phyloP scores from a whole-genome alignment of 148 eudicot species.

The Diospyros kaki region DNA sequence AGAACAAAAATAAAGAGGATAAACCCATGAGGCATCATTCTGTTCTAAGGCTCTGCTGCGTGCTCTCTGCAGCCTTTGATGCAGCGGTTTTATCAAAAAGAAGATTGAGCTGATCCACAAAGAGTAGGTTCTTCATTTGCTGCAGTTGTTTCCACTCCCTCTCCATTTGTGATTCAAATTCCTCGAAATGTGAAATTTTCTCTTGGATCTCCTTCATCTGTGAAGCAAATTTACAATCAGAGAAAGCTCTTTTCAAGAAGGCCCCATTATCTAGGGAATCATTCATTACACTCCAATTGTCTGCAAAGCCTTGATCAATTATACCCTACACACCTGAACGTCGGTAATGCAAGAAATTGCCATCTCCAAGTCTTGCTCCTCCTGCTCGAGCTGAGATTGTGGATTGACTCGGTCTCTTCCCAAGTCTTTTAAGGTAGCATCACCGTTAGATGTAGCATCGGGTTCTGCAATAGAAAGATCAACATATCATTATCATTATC shows the following conservation, averaged over 20 bases:
- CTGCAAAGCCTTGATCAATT: not conserved
- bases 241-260: not conserved
- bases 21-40: constrained; percentile 16
- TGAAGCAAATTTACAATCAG: constrained; percentile 5
- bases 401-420: constrained; percentile 53
- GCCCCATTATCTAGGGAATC: not conserved
- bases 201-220: constrained; percentile 62
- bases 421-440: constrained; percentile 17
- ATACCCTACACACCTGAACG: constrained; percentile 49
- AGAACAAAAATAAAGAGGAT: not conserved
- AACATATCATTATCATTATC: not conserved
- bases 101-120: constrained; percentile 71
- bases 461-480: constrained; percentile 33
- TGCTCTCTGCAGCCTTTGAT: constrained; percentile 33
- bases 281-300: no score
- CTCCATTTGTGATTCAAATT: constrained; percentile 65
- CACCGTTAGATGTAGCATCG: constrained; percentile 31
- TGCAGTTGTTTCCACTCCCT: constrained; percentile 59
- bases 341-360: constrained; percentile 53
- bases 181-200: constrained; percentile 52
- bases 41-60: constrained; percentile 28
- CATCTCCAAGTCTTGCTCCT: constrained; percentile 55
- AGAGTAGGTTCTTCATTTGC: constrained; percentile 65
- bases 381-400: constrained; percentile 52
- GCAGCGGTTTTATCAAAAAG: constrained; percentile 40